These are phyloP conservation scores for Fusarium verrucosum DNA, from an alignment of 2,329 filamentous ascomycete species.

Conservation along the genomic window DNA sequence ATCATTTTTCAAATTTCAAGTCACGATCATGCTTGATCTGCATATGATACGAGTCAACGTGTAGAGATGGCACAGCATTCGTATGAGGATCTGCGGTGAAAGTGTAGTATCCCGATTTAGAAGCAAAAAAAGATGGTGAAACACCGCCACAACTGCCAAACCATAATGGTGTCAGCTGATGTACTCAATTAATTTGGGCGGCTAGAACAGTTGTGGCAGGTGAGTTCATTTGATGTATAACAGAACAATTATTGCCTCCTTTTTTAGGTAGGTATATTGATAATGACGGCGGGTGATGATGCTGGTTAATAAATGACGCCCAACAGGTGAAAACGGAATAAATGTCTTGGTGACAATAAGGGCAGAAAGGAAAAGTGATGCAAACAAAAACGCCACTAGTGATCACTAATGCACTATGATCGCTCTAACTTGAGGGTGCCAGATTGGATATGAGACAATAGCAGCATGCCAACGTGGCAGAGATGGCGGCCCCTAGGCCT, in stretches of 20 bases:
- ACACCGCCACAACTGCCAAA: conserved; percentile 33
- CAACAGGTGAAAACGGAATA: neutral
- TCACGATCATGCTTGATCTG: neutral
- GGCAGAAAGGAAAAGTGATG: conserved; percentile 8
- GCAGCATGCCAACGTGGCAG: conserved; percentile 35
- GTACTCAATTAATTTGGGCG: neutral
- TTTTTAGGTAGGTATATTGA: too few species aligned
- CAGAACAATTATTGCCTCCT: neutral
- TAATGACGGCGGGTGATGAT: neutral
- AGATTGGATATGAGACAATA: conserved; percentile 29
- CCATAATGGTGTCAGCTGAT: conserved; percentile 25
- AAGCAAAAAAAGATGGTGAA: conserved; percentile 25
- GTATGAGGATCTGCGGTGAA: conserved; percentile 14
- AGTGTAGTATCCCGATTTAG: conserved; percentile 36
- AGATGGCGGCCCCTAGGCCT: neutral
- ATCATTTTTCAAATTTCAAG: neutral
- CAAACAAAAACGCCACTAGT: conserved; percentile 16
- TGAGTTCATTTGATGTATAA: neutral
- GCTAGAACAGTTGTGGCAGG: conserved; percentile 3
- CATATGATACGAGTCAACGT: conserved; percentile 5
- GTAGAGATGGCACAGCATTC: conserved; percentile 12
- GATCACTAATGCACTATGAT: conserved; percentile 24
- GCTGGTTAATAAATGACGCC: neutral
- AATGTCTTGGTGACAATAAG: neutral
- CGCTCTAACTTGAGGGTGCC: conserved; percentile 18